These are phyloP conservation scores for Nakaseomyces sp. DNA, from an alignment of 1,139 yeast genomes.

Conservation along the genomic window DNA sequence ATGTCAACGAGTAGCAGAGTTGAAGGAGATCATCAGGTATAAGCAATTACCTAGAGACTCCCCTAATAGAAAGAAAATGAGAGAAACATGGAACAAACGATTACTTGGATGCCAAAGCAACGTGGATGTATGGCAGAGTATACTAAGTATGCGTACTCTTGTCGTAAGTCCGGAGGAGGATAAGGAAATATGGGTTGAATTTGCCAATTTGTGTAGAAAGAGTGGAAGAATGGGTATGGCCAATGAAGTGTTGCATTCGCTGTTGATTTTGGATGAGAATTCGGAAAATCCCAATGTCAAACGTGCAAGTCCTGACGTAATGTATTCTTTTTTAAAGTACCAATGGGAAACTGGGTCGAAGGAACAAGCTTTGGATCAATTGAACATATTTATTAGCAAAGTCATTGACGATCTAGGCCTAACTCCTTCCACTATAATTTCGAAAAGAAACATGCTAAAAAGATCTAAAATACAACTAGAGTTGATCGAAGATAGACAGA, in stretches of 20 bases:
- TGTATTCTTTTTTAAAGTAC: slow-evolving; percentile 90
- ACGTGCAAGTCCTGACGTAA: slow-evolving; percentile 90
- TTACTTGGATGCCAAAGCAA: slow-evolving; percentile 89
- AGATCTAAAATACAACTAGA: slow-evolving; percentile 66
- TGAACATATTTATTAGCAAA: slow-evolving; percentile 83
- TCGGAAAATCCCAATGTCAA: slow-evolving; percentile 49
- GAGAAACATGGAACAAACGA: slow-evolving; percentile 91
- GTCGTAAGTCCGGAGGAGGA: slow-evolving; percentile 94
- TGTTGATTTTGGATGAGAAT: slow-evolving; percentile 48
- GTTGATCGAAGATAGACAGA: slow-evolving; percentile 76
- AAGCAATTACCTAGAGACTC: slow-evolving; percentile 77
- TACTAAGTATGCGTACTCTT: slow-evolving; percentile 85
- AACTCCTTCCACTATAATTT: slow-evolving; percentile 71
- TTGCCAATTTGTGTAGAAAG: slow-evolving; percentile 91
- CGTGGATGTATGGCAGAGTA: slow-evolving; percentile 97
- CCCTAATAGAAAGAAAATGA: slow-evolving; percentile 65
- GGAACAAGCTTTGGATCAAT: slow-evolving; percentile 73
- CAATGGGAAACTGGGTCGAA: slow-evolving; percentile 96
- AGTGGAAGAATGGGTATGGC: slow-evolving; percentile 89
- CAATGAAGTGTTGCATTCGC: slow-evolving; percentile 75
- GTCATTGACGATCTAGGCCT: slow-evolving; percentile 83
- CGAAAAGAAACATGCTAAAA: slow-evolving; percentile 39
- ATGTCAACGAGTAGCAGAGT: slow-evolving; percentile 92
- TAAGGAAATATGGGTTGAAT: slow-evolving; percentile 97
- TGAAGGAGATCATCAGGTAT: slow-evolving; percentile 88